Evolutionary conservation across 2,329 filamentous ascomycete genomes (phyloP), one percentile per base, ranked within the genome.

Genomic region (Domatiomyces globalis): DNA sequence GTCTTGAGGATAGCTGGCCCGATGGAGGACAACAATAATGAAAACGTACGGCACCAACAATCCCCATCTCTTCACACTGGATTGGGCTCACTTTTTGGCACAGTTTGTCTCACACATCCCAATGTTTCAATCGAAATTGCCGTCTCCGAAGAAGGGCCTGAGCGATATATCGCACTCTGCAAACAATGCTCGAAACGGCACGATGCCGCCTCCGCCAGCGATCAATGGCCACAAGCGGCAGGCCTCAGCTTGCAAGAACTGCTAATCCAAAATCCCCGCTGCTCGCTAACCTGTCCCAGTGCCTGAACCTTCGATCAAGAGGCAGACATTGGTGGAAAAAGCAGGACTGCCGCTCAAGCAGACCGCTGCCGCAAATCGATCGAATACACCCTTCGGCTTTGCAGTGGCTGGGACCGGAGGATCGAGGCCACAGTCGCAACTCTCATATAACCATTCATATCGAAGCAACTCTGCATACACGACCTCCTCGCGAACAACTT

Each of bases 271-370:
- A 50, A 71, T 69, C 48, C 69, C 66, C 39, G 74, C 78, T 45
- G 43, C 51, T 55, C 33, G 50, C 54, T 57, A 25, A 51, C 42
- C 29, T 25, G 19, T 43, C 33, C 44, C 50, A 81, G 78, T 73
- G 49, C 58, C 68, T 19, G 72, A 78, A 60, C 72, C 79, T 18
- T 74, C 79, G 48, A 61, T 78, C 2, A 84, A 84, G 66, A 73
- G 80, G 51, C 80, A 79, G 60, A 78, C 76, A 12, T 66, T 81
- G 22, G 66, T 65, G 18, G 77, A 82, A 51, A 71, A 71, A 57
- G 77, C 73, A 29, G 73, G 66, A 54, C 79, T 83, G 53, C 74
- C 69, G 29, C 71, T 65, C 53, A 65, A 67, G 45, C 63, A 71
- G 12, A 64, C 66, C 48, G 62, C 66, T 29, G 63, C 69, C 54